Evolutionary conservation across 768 basidiomycete species (phyloP), one percentile per base, ranked within the genome.

Genomic region (Atractiella rhizophila): DNA sequence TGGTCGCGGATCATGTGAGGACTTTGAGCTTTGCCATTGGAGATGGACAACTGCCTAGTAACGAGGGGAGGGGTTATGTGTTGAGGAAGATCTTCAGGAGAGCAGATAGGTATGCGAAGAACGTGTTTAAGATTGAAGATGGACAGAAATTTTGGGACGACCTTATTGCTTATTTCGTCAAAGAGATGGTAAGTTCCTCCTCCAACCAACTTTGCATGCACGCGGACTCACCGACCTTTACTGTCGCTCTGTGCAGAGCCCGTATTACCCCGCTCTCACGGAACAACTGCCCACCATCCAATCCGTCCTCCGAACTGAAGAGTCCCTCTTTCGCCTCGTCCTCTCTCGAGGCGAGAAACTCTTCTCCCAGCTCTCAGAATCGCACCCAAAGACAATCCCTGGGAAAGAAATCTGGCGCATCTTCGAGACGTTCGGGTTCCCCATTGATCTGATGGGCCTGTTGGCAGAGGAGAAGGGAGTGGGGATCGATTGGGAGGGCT

Each of bases 341-440:
- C 68, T 98, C 25, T 86, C 88, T 58, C 74, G 91, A 23, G 91
- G 91, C 25, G 91, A 98, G 63, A 81, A 74, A 54, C 66, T 96
- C 4, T 98, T 96, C 57, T 81, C 86, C 40, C 71, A 78, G 50
- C n/a, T n/a, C n/a, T n/a, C n/a, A n/a, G n/a, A n/a, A n/a, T n/a
- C n/a, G n/a, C n/a, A 73, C 7, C 52, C 60, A 4, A 73, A 63
- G 28, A 69, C 72, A 49, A 70, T 98, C 24, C 71, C 64, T 44
- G 91, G 91, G 20, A 77, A 74, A 50, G 88, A 98, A 54, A 81
- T 94, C 27, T 98, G 91, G 91, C 69, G 80, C 21, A 60, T 98
- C 37, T 96, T 96, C 57, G 91, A 98, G 57, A 96, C 91, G 1
- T 98, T 79, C 56, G 91, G 91, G 37, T 98, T 98, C 64, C 91